phyloP scores from a whole-genome alignment of 2,329 filamentous ascomycete genomes.

The Hypoxylon sp. region DNA sequence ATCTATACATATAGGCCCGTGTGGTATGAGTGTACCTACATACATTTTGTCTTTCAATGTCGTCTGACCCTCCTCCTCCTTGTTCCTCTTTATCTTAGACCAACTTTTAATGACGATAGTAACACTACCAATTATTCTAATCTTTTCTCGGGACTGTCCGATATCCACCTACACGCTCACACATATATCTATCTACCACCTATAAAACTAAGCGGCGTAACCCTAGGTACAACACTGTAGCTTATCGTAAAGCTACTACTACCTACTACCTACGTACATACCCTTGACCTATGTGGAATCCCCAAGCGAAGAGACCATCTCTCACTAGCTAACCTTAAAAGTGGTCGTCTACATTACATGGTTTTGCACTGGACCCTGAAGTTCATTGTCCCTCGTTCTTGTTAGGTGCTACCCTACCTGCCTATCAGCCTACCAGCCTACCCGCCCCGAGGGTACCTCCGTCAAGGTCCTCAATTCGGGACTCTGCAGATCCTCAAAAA shows the following conservation, averaged over 20 bases:
- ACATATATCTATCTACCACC: too few relatives aligned
- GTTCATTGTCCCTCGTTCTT: background rate
- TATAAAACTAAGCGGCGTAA: constrained; percentile 8
- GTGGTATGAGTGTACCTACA: too few relatives aligned
- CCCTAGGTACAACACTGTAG: constrained; percentile 12
- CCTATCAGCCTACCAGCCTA: too few relatives aligned
- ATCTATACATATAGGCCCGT: too few relatives aligned
- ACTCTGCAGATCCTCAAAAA: constrained; percentile 30
- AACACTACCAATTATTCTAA: too few relatives aligned
- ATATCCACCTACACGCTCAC: too few relatives aligned
- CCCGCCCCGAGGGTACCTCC: constrained; percentile 25
- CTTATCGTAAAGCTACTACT: constrained; percentile 31
- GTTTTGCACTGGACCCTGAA: constrained; percentile 16
- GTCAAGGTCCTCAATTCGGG: constrained; percentile 37
- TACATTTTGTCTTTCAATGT: too few relatives aligned
- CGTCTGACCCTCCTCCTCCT: too few relatives aligned
- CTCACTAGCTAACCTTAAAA: constrained; percentile 5
- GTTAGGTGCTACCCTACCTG: background rate
- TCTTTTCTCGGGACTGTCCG: too few relatives aligned
- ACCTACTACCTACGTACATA: too few relatives aligned
- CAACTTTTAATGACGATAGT: too few relatives aligned
- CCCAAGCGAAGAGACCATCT: constrained; percentile 16
- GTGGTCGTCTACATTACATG: background rate
- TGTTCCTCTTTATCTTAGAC: too few relatives aligned
- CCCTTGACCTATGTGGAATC: constrained; percentile 12